Evolutionary conservation across 176 grass and related monocot species (phyloP), one percentile per base, ranked within the genome.

Genomic region (Phyllostachys edulis): DNA sequence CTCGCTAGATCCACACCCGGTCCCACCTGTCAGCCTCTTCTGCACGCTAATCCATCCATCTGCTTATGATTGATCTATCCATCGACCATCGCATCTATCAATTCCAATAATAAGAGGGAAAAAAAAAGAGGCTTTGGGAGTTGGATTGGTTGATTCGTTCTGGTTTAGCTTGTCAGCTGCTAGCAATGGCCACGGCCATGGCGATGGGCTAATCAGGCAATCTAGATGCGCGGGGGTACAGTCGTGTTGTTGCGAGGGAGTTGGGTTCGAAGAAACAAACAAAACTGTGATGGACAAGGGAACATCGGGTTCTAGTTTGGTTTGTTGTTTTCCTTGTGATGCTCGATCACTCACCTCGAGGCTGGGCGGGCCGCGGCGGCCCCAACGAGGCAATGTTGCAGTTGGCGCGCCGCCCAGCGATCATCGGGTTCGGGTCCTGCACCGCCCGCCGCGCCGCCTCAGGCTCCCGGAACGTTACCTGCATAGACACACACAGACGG

Each of bases 371-470:
- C 5, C 93, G 88, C 7, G 93, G 89, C 82, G 89, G 92, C 2
- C 96, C 93, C 63, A 86, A 18, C 69, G 93, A 92, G 61, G 96
- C 96, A 79, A 99, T 99, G 93, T 99, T 99, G 88, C 96, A 99
- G 88, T 99, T 99, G 80, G 96, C 96, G 73, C 91, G 93, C 86
- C 96, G 88, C 29, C 96, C 91, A 64, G 89, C 86, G 80, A 99
- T 99, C 79, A 68, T 84, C 77, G 93, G 96, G 70, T 94, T 99
- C 65, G 88, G 93, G 0, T 98, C 93, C 77, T 74, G 85, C 88
- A 99, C 96, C 41, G 96, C 83, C 39, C 73, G 89, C 51, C 75
- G 77, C 54, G 96, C 96, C 32, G 96, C 88, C 13, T 96, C 96
- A 44, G 91, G 49, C 15, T 99, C 93, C 32, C 90, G 76, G 77